Conservation (phyloP, 331 rosid species). For the Prunus yedoensis region DNA sequence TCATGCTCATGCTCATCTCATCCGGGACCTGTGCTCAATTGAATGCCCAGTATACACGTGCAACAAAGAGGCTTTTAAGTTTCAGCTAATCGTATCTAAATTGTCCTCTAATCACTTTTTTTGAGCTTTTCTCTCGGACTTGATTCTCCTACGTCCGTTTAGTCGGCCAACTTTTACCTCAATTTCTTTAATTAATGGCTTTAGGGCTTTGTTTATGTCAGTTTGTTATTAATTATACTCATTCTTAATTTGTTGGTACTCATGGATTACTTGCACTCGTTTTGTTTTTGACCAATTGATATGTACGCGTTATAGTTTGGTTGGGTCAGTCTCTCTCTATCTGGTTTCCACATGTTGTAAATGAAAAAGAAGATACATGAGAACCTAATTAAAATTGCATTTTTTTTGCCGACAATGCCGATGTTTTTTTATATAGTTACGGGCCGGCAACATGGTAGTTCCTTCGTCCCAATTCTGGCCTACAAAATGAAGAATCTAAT, state of each 20-base stretch:
- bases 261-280: neutral
- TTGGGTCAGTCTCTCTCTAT: neutral
- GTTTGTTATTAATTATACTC: neutral
- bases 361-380: neutral
- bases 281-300: neutral
- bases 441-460: neutral
- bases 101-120: neutral
- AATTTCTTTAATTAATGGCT: neutral
- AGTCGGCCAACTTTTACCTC: neutral
- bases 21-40: no score
- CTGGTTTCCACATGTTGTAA: no score
- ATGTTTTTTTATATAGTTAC: neutral
- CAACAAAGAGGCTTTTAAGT: neutral
- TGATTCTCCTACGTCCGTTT: neutral
- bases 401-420: neutral
- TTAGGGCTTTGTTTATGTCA: neutral
- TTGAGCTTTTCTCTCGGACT: neutral
- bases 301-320: neutral
- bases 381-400: neutral
- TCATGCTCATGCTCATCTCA: no score
- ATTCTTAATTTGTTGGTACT: neutral
- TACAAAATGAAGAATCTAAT: no score
- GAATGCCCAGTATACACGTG: neutral
- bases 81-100: neutral
- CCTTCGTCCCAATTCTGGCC: neutral